A percentile compares a stretch with the other conserved stretches of the same genome.
These are phyloP conservation scores for Leishmania tropica DNA, from an alignment of 208 protist genomes.

Conservation along the genomic window DNA sequence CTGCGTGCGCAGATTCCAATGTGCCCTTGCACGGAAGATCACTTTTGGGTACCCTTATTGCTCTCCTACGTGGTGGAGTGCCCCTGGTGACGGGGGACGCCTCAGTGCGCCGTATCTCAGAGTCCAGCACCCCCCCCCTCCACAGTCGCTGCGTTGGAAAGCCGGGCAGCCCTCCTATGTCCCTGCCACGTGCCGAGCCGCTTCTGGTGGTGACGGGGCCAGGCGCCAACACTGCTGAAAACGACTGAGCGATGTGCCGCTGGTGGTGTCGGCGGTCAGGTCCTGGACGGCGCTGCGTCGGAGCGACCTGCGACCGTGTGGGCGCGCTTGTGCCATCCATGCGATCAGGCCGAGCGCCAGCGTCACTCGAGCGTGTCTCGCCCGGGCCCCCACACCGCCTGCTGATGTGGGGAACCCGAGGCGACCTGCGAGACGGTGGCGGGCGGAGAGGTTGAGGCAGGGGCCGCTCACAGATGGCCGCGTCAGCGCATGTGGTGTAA, in stretches of 20 bases:
- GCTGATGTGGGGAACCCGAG: background rate
- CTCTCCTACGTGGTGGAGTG: background rate
- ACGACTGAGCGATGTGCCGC: background rate
- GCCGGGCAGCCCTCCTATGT: background rate
- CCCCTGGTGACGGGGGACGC: background rate
- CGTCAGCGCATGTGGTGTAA: background rate
- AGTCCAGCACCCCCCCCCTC: background rate
- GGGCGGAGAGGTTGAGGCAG: background rate
- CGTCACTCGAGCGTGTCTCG: background rate
- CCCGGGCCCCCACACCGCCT: background rate
- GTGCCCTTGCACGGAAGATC: background rate
- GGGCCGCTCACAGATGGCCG: background rate
- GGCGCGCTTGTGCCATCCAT: background rate
- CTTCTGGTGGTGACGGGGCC: background rate
- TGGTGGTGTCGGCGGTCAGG: background rate
- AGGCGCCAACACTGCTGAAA: background rate
- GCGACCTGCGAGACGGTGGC: background rate
- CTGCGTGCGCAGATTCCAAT: background rate
- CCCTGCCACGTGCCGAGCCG: background rate
- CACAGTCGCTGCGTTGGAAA: background rate
- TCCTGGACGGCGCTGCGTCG: background rate
- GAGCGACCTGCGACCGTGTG: background rate
- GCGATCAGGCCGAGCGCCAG: background rate
- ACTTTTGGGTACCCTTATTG: background rate
- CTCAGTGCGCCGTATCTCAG: background rate